phyloP scores from a whole-genome alignment of 257 asterid species.

The Avicennia marina region DNA sequence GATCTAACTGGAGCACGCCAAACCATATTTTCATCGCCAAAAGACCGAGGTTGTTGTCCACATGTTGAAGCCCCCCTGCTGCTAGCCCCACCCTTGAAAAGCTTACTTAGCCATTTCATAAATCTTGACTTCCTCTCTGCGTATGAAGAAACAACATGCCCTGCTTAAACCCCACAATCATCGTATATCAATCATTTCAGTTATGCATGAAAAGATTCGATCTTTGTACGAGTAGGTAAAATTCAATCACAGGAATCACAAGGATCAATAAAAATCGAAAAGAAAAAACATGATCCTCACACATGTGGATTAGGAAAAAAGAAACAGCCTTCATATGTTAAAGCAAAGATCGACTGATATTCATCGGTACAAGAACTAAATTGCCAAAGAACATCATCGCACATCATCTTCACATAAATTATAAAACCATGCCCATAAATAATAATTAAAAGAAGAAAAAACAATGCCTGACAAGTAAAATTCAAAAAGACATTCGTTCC shows the following conservation, averaged over 20 bases:
- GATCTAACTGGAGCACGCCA: constrained; percentile 72
- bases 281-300: too few species aligned
- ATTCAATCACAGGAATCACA: too few species aligned
- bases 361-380: constrained; percentile 12
- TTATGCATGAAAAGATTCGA: background rate
- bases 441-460: too few species aligned
- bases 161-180: constrained; percentile 49
- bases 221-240: too few species aligned
- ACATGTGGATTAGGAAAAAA: too few species aligned
- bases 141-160: constrained; percentile 57
- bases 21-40: constrained; percentile 78
- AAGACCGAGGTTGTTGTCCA: constrained; percentile 60
- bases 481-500: too few species aligned
- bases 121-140: constrained; percentile 85
- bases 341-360: too few species aligned
- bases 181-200: constrained; percentile 20
- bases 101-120: constrained; percentile 84
- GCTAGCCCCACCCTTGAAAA: constrained; percentile 61
- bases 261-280: too few species aligned
- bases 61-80: constrained; percentile 32
- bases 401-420: background rate
- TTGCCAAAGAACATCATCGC: background rate
- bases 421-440: too few species aligned
- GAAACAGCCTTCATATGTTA: too few species aligned
- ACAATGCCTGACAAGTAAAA: too few species aligned